Conservation (phyloP, 129 eudicot genomes). For the Escallonia rubra region DNA sequence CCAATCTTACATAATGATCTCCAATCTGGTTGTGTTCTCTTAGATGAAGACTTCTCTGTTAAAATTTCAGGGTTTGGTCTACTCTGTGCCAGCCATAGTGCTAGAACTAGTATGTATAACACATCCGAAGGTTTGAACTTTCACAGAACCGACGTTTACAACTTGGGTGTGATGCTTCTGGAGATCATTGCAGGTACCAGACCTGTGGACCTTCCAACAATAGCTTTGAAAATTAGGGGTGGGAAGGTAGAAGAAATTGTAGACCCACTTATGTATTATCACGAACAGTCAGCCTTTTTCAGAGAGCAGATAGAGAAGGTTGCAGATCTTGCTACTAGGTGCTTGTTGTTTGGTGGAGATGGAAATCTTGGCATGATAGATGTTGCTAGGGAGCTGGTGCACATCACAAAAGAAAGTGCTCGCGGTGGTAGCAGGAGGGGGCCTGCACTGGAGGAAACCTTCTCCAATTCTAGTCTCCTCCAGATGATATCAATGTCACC, state of each 20-base stretch:
- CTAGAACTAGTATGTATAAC: neutral
- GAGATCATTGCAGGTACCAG: conserved; percentile 64
- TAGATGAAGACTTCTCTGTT: conserved; percentile 51
- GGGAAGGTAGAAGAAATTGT: conserved; percentile 87
- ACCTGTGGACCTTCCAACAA: conserved; percentile 26
- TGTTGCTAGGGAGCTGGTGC: conserved; percentile 68
- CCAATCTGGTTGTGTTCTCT: conserved; percentile 44
- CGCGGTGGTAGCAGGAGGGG: conserved; percentile 59
- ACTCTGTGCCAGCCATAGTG: conserved; percentile 10
- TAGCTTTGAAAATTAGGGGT: conserved; percentile 56
- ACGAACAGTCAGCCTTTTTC: conserved; percentile 60
- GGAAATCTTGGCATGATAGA: conserved; percentile 70
- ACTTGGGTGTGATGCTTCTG: conserved; percentile 61
- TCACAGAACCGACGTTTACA: conserved; percentile 42
- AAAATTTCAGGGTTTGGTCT: conserved; percentile 62
- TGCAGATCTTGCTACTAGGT: conserved; percentile 78
- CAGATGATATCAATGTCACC: conserved; percentile 96
- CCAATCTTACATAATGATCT: conserved; percentile 70
- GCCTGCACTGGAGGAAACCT: conserved; percentile 75
- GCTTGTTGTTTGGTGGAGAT: conserved; percentile 62
- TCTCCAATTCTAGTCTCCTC: conserved; percentile 86
- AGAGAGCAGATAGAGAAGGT: conserved; percentile 69
- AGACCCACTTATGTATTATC: conserved; percentile 73
- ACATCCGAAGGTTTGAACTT: neutral
- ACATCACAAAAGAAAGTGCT: conserved; percentile 37